Percentiles rank a stretch among this genome's conserved stretches.
phyloP scores from a whole-genome alignment of 139 green algal species.

The Tetradesmus obliquus region DNA sequence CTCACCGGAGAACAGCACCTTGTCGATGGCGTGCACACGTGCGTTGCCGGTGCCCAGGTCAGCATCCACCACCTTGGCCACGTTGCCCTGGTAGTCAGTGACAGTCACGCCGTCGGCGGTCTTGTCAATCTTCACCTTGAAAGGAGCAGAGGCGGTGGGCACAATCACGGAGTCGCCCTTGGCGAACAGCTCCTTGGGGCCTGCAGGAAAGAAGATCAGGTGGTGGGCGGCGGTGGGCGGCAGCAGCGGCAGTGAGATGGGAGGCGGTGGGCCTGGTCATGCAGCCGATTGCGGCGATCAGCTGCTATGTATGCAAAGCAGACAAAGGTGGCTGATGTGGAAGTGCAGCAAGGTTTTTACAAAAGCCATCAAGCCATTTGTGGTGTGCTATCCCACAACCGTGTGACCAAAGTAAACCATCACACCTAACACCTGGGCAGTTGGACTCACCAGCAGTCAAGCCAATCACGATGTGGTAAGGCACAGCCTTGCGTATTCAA shows the following conservation, averaged over 20 bases:
- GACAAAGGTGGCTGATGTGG: not conserved
- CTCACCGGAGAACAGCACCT: conserved; percentile 39
- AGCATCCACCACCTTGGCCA: not conserved
- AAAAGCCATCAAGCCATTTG: too few species aligned
- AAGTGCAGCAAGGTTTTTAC: too few species aligned
- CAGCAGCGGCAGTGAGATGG: not conserved
- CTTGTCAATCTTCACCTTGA: conserved; percentile 5
- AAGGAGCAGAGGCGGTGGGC: not conserved
- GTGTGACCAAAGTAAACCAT: too few species aligned
- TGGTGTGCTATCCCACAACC: too few species aligned
- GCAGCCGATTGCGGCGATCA: not conserved
- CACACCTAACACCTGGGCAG: not conserved
- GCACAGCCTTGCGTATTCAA: too few species aligned
- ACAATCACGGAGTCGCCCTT: not conserved
- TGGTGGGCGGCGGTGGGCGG: too few species aligned
- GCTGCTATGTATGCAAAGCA: not conserved
- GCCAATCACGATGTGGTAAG: too few species aligned
- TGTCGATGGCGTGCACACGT: conserved; percentile 18
- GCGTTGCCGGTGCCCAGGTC: not conserved
- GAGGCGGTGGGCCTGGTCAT: not conserved
- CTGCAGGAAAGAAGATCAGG: not conserved
- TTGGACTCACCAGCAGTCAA: not conserved
- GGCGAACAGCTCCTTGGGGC: conserved; percentile 30
- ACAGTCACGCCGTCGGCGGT: not conserved
- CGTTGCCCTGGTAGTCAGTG: conserved; percentile 22